Conservation (phyloP, 805 yeast genomes). For the Zygosaccharomyces bisporus region DNA sequence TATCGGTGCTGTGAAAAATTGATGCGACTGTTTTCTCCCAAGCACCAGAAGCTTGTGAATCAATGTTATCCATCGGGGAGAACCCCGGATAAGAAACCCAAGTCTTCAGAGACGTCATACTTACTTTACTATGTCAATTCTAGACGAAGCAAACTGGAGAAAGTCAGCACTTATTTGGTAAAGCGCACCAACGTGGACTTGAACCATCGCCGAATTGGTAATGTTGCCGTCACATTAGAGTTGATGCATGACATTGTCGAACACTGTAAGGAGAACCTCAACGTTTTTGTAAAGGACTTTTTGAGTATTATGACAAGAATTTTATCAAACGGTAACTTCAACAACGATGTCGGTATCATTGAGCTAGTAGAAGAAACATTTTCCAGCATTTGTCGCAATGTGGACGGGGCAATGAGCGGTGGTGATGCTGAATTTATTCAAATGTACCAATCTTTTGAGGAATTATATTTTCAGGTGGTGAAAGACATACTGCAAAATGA, state of each 20-base stretch:
- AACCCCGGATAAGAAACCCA: slow-evolving; percentile 82
- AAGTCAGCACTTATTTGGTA: slow-evolving; percentile 68
- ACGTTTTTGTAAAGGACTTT: slow-evolving; percentile 70
- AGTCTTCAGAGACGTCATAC: slow-evolving; percentile 86
- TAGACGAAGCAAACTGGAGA: slow-evolving; percentile 81
- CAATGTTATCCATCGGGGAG: slow-evolving; percentile 94
- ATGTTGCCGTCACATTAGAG: slow-evolving; percentile 74
- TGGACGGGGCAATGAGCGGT: slow-evolving; percentile 59
- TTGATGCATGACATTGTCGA: slow-evolving; percentile 66
- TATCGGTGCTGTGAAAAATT: neutral
- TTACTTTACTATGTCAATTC: slow-evolving; percentile 87
- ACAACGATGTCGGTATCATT: slow-evolving; percentile 59
- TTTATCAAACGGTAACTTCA: slow-evolving; percentile 36
- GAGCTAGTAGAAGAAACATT: slow-evolving; percentile 51
- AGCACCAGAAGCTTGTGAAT: slow-evolving; percentile 83
- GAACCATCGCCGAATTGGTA: slow-evolving; percentile 63
- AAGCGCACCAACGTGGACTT: slow-evolving; percentile 61
- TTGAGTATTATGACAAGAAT: slow-evolving; percentile 55
- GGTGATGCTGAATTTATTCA: slow-evolving; percentile 60
- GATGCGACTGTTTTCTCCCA: slow-evolving; percentile 51
- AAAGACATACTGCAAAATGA: slow-evolving; percentile 27
- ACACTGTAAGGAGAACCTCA: slow-evolving; percentile 77
- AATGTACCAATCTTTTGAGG: slow-evolving; percentile 41
- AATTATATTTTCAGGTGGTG: slow-evolving; percentile 30
- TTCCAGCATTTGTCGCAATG: slow-evolving; percentile 44